Evolutionary conservation across 331 rosid genomes (phyloP).

Genomic region (Acacia pycnantha): DNA sequence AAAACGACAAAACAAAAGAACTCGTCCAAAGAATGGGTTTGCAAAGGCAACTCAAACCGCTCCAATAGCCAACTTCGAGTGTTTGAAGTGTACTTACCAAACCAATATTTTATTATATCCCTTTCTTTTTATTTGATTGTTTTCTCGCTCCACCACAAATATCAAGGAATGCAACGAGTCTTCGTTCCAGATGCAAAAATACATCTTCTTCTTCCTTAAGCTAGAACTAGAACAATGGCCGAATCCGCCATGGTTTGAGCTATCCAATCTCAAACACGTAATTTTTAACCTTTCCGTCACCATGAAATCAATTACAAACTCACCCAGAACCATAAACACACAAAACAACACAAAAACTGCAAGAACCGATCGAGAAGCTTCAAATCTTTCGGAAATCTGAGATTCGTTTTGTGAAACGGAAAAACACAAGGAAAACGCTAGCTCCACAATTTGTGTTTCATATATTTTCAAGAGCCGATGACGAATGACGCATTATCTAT

Average conservation of each 20-base stretch:
- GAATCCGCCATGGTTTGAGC: not conserved
- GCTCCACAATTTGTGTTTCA: not conserved
- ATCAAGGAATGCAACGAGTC: not conserved
- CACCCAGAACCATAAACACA: not conserved
- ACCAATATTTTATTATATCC: not conserved
- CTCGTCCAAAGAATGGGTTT: not conserved
- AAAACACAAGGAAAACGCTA: not conserved
- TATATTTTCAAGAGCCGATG: not conserved
- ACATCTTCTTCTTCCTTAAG: not conserved
- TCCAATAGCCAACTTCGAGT: not conserved
- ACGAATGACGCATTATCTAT: not conserved
- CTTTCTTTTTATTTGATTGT: not conserved
- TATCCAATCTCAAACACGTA: not conserved
- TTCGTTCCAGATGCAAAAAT: not conserved
- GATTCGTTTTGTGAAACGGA: not conserved
- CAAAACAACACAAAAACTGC: not conserved
- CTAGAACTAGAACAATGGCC: not conserved
- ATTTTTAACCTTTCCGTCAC: not conserved
- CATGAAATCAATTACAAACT: not conserved
- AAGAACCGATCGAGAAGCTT: not conserved
- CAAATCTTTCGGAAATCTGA: not conserved
- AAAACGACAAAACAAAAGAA: not conserved
- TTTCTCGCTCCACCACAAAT: not conserved
- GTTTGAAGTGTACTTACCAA: not conserved
- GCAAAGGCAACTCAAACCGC: not conserved